phyloP scores from a whole-genome alignment of 2,329 filamentous ascomycete genomes.

The Xylaria sp. region DNA sequence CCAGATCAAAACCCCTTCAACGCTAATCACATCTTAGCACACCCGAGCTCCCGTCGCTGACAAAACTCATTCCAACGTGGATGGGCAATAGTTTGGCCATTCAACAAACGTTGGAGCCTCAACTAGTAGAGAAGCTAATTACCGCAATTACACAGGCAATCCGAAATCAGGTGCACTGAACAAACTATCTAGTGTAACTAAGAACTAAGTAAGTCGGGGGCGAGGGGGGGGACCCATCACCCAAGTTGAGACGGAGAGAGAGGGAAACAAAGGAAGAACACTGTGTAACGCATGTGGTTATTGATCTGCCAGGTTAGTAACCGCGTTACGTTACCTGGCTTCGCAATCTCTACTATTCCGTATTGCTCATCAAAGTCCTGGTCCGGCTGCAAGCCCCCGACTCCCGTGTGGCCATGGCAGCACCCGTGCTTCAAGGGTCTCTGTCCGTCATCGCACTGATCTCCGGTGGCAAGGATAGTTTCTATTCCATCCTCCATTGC shows the following conservation, averaged over 20 bases:
- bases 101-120: not conserved
- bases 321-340: constrained; percentile 2
- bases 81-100: not conserved
- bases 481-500: constrained; percentile 93
- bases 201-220: too few relatives aligned
- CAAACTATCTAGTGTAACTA: too few relatives aligned
- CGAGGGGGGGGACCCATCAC: not conserved
- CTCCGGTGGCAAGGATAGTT: constrained; percentile 96
- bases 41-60: constrained; percentile 4
- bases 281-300: constrained; percentile 18
- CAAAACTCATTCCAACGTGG: not conserved
- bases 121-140: constrained; percentile 16
- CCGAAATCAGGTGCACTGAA: not conserved
- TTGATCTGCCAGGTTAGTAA: constrained; percentile 13
- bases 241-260: not conserved
- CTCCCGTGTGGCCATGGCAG: constrained; percentile 48
- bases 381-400: constrained; percentile 13
- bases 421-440: constrained; percentile 49
- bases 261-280: too few relatives aligned
- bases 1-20: constrained; percentile 3
- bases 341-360: constrained; percentile 15
- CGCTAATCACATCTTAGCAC: constrained; percentile 3
- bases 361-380: constrained; percentile 23
- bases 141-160: constrained; percentile 5
- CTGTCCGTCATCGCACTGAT: constrained; percentile 89